Base-by-base conservation (phyloP, 2,329 filamentous ascomycete species). In the Xylariaceae sp. region DNA sequence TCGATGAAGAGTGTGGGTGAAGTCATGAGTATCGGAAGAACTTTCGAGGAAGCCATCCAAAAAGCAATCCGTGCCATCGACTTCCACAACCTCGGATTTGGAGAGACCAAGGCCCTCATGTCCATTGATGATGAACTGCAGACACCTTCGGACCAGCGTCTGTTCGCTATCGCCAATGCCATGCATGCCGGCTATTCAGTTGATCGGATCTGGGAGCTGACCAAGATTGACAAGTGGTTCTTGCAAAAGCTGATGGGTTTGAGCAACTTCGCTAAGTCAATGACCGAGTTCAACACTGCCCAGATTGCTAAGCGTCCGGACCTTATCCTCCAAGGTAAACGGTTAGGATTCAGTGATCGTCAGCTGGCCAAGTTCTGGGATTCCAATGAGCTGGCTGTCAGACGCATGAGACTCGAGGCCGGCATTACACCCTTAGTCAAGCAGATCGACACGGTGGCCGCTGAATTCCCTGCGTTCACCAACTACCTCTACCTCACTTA, bases 1-100 rank as follows among this genome's bases (percentile, higher is more conserved):
- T 96, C 93, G 10, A 99, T 99, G 94, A 99, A 97, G 87, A 96
- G 91, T 83, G 92, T 99, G 56, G 94, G 94, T 71, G 94, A 99
- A 74, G 94, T 99, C 66, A 97, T 99, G 94, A 93, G 89, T 70
- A 97, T 99, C 67, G 94, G 94, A 59, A 82, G 94, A 66, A 96
- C 90, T 0, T 99, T 99, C 68, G 94, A 99, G 76, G 94, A 99
- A 77, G 94, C 94, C 7, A 96, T 99, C 48, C 94, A 99, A 71
- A 99, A 97, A 76, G 94, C 94, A 17, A 99, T 99, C 69, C 88
- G 94, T 54, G 88, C 91, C 47, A 93, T 97, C 59, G 94, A 99
- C 74, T 93, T 90, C 76, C 88, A 94, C 79, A 97, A 97, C 73
- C 82, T 96, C 23, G 94, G 94, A 35, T 99, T 97, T 77, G 92